Base-by-base conservation (phyloP, 495 filamentous ascomycete species). In the Jackrogersella minutella region DNA sequence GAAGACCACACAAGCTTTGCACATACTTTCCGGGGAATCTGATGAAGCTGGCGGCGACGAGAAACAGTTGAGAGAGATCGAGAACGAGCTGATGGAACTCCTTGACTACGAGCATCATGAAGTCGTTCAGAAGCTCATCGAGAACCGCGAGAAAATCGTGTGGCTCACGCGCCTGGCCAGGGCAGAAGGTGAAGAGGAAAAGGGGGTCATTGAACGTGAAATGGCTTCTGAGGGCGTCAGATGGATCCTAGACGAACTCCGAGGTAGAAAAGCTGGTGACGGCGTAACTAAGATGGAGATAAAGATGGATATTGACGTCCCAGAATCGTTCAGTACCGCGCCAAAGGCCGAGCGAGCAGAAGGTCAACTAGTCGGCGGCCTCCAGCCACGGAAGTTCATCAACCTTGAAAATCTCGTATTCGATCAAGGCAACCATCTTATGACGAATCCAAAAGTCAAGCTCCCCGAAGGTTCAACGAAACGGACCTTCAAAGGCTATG, bases 101-200 rank as follows among this genome's bases (percentile, higher is more conserved):
- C 97, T 99, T 64, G 93, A 98, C 69, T 99, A 96, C 69, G 95
- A 98, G 71, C 90, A 97, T 72, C 91, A 95, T 53, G 93, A 97
- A 43, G 84, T 97, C 40, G 95, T 98, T 26, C 89, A 91, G 50
- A 94, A 91, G 74, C 83, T 99, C n/a, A 91, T 97, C 60, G 86
- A 90, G 64, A 98, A 98, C 68, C 86, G 90, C 7, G 89, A 95
- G 66, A 96, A 93, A 78, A 85, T 98, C 59, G 90, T 97, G 24
- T 99, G 96, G 95, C 90, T 96, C 10, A 98, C 96, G 14, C 86
- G 89, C 56, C 89, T 97, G 84, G 90, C 93, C 46, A 84, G 85
- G 56, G 93, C 92, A 31, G 93, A 97, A 74, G 90, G 92, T 75
- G 84, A 86, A 8, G 86, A 92, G 69, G 90, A 91, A 55, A 88